Evolutionary conservation across 495 filamentous ascomycete species (phyloP).

Genomic region (Schizothecium vesticola): DNA sequence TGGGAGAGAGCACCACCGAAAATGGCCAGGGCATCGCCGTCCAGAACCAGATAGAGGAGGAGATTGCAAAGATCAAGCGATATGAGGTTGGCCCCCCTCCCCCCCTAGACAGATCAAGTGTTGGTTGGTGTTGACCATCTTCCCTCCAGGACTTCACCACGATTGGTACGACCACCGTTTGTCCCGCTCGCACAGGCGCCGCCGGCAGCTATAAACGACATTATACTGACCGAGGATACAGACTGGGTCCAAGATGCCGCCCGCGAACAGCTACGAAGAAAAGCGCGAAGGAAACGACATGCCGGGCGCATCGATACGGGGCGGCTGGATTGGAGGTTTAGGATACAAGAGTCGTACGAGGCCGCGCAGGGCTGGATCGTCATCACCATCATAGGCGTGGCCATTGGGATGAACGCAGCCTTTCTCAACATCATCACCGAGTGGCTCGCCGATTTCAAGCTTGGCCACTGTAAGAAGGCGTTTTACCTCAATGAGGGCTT

Average conservation of each 20-base stretch:
- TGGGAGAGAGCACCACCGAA: conserved; percentile 43
- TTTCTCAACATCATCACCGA: conserved; percentile 95
- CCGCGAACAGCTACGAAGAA: conserved; percentile 77
- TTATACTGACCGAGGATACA: conserved; percentile 18
- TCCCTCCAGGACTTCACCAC: conserved; percentile 69
- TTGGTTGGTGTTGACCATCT: neutral
- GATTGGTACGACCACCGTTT: conserved; percentile 53
- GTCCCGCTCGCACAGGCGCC: too few species aligned
- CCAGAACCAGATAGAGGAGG: conserved; percentile 73
- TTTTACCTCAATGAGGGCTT: conserved; percentile 98
- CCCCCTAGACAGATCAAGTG: neutral
- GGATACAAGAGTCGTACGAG: conserved; percentile 82
- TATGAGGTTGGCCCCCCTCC: conserved; percentile 60
- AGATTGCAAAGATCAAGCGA: conserved; percentile 95
- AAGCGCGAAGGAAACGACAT: conserved; percentile 65
- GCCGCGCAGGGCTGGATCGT: conserved; percentile 98
- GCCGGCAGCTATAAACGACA: neutral
- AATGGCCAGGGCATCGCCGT: conserved; percentile 35
- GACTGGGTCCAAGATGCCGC: conserved; percentile 99
- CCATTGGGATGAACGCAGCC: conserved; percentile 89
- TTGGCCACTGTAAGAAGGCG: conserved; percentile 86
- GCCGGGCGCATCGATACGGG: conserved; percentile 72
- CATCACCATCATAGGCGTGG: conserved; percentile 85
- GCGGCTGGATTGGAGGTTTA: conserved; percentile 72
- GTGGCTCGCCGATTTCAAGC: conserved; percentile 93